Evolutionary conservation across 305 asterid species (phyloP).

Genomic region (Salvia sclarea): DNA sequence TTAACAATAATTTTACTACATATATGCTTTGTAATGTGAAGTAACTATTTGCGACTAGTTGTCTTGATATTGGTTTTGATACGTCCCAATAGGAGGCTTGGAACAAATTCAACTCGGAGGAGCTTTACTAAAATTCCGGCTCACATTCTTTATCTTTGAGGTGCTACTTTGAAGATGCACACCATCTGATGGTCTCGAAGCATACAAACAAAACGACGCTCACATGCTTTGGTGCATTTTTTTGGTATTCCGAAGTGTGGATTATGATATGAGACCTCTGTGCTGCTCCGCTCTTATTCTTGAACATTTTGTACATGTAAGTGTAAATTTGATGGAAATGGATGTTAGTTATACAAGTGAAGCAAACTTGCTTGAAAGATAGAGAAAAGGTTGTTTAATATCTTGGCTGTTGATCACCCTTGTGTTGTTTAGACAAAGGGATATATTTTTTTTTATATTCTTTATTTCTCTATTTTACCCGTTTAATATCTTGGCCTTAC

Average conservation of each 20-base stretch:
- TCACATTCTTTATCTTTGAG: slow-evolving; percentile 30
- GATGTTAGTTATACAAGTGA: slow-evolving; percentile 33
- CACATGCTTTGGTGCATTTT: slow-evolving; percentile 30
- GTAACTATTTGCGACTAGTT: background rate
- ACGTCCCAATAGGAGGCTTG: slow-evolving; percentile 76
- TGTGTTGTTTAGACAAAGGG: slow-evolving; percentile 26
- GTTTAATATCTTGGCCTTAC: background rate
- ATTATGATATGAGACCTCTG: slow-evolving; percentile 31
- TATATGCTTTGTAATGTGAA: background rate
- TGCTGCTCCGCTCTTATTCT: slow-evolving; percentile 25
- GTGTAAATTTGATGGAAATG: slow-evolving; percentile 43
- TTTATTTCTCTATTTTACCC: slow-evolving; percentile 23
- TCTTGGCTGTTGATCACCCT: slow-evolving; percentile 33
- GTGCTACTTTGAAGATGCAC: slow-evolving; percentile 2
- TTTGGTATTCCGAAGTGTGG: slow-evolving; percentile 28
- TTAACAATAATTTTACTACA: background rate
- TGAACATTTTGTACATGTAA: slow-evolving; percentile 37
- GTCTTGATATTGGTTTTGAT: slow-evolving; percentile 32
- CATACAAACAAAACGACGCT: slow-evolving; percentile 19
- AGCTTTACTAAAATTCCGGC: slow-evolving; percentile 74
- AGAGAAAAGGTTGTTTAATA: slow-evolving; percentile 33
- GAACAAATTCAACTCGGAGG: slow-evolving; percentile 99
- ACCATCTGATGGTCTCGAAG: slow-evolving; percentile 29
- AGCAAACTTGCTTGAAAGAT: slow-evolving; percentile 17
- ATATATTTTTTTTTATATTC: slow-evolving; percentile 25